Percentiles rank a stretch among this genome's conserved stretches.
Evolutionary conservation across 2,329 filamentous ascomycete species (phyloP).

Genomic region (Pestalotiopsis sp.): DNA sequence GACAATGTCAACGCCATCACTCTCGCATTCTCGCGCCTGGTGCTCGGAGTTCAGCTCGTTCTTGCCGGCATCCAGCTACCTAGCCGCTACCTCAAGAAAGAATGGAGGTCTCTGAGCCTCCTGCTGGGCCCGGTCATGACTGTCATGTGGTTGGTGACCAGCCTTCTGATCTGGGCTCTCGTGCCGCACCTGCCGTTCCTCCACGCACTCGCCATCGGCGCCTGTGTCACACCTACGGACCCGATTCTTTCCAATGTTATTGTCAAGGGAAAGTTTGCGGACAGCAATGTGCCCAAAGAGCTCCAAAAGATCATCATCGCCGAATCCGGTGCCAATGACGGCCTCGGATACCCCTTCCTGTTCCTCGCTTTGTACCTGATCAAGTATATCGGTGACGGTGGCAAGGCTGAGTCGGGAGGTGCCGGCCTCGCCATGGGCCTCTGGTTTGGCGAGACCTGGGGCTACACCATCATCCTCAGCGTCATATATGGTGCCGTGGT

Average conservation of each 20-base stretch:
- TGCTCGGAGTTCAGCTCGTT: constrained; percentile 88
- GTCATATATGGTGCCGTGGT: constrained; percentile 75
- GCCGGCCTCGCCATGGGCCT: constrained; percentile 69
- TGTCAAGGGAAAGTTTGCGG: constrained; percentile 91
- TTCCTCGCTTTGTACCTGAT: constrained; percentile 85
- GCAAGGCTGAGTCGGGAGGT: constrained; percentile 57
- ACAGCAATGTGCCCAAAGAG: constrained; percentile 82
- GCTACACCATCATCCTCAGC: constrained; percentile 80
- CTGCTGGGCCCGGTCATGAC: constrained; percentile 85
- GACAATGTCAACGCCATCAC: constrained; percentile 72
- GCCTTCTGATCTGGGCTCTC: constrained; percentile 75
- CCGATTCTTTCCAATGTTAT: constrained; percentile 87
- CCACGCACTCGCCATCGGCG: constrained; percentile 77
- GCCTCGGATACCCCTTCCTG: constrained; percentile 84
- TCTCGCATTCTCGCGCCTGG: constrained; percentile 82
- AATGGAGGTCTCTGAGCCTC: constrained; percentile 77
- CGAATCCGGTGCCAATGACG: constrained; percentile 89
- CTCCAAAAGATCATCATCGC: constrained; percentile 80
- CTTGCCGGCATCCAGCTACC: constrained; percentile 87
- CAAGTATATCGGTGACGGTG: constrained; percentile 68
- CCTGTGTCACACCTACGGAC: constrained; percentile 91
- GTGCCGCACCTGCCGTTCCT: constrained; percentile 74
- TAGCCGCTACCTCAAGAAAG: constrained; percentile 74
- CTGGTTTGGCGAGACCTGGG: constrained; percentile 87
- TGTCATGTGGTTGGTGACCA: constrained; percentile 84